A percentile compares a stretch with the other conserved stretches of the same genome.
Conservation (phyloP, 2,329 filamentous ascomycete genomes). For the Nannizziopsis barbatae region DNA sequence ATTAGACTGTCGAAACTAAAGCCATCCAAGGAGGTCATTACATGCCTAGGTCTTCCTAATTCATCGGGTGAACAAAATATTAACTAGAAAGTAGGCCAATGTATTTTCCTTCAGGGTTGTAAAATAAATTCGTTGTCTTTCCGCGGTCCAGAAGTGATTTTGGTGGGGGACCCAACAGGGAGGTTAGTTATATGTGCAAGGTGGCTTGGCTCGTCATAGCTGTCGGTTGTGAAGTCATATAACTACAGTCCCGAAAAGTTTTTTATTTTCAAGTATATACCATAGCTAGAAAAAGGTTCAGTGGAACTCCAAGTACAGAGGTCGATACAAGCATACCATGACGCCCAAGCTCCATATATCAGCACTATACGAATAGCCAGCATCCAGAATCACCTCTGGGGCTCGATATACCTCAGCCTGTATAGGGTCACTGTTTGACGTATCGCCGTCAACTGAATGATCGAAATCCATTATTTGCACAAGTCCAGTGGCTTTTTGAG, state of each 20-base stretch:
- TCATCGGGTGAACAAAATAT: slow-evolving; percentile 14
- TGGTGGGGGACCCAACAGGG: slow-evolving; percentile 14
- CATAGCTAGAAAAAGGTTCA: slow-evolving; percentile 20
- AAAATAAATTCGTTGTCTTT: slow-evolving; percentile 15
- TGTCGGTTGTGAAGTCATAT: slow-evolving; percentile 14
- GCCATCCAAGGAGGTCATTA: slow-evolving; percentile 9
- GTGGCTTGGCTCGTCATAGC: slow-evolving; percentile 18
- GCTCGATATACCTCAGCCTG: slow-evolving; percentile 32
- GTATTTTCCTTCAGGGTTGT: slow-evolving; percentile 21
- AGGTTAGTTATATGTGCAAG: slow-evolving; percentile 15
- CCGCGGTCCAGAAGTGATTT: slow-evolving; percentile 10
- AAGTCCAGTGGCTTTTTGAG: slow-evolving; percentile 17
- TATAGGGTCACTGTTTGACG: slow-evolving; percentile 34
- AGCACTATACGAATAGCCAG: slow-evolving; percentile 27
- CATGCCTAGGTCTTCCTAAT: no score
- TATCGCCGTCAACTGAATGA: slow-evolving; percentile 23
- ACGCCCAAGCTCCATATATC: slow-evolving; percentile 31
- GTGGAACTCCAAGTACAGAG: slow-evolving; percentile 23
- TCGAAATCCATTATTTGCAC: slow-evolving; percentile 29
- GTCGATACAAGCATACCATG: slow-evolving; percentile 20
- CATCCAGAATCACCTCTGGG: slow-evolving; percentile 28
- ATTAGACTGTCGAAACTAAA: slow-evolving; percentile 11
- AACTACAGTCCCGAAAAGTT: slow-evolving; percentile 24
- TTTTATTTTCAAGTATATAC: slow-evolving; percentile 24
- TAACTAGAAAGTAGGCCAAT: slow-evolving; percentile 1